Conservation (phyloP, 495 filamentous ascomycete genomes). For the Neurospora sp. region DNA sequence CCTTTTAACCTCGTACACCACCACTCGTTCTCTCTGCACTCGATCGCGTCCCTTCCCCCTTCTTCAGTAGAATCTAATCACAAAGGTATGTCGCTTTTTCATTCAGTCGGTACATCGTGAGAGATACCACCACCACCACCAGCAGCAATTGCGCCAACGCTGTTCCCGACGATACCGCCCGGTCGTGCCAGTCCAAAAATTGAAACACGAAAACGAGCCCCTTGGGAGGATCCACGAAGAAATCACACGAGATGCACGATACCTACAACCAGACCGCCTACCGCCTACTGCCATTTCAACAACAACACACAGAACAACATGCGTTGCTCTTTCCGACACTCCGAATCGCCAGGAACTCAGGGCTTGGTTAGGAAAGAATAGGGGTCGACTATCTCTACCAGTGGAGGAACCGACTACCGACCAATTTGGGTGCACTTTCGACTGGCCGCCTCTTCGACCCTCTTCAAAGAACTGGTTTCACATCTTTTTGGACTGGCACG, state of each 20-base stretch:
- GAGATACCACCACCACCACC: background rate
- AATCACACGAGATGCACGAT: background rate
- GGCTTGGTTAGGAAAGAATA: background rate
- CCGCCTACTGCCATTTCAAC: background rate
- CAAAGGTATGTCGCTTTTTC: background rate
- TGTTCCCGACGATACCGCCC: background rate
- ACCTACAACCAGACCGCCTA: background rate
- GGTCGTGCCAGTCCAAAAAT: background rate
- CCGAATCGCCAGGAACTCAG: background rate
- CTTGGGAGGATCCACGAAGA: background rate
- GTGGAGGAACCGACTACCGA: background rate
- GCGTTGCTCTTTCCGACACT: background rate
- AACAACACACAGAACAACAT: background rate
- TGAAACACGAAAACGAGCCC: background rate
- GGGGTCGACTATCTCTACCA: background rate
- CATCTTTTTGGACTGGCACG: slow-evolving; percentile 15
- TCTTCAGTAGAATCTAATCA: background rate
- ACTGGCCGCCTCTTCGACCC: background rate
- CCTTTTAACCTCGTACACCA: background rate
- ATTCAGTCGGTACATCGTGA: background rate
- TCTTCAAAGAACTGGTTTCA: background rate
- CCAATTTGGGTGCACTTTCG: background rate
- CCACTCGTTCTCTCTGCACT: background rate
- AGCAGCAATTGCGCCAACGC: background rate
- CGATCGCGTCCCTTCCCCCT: background rate